A percentile compares a stretch with the other conserved stretches of the same genome.
Conservation (phyloP, 306 rosid species). For the Abrus pulchellus region DNA sequence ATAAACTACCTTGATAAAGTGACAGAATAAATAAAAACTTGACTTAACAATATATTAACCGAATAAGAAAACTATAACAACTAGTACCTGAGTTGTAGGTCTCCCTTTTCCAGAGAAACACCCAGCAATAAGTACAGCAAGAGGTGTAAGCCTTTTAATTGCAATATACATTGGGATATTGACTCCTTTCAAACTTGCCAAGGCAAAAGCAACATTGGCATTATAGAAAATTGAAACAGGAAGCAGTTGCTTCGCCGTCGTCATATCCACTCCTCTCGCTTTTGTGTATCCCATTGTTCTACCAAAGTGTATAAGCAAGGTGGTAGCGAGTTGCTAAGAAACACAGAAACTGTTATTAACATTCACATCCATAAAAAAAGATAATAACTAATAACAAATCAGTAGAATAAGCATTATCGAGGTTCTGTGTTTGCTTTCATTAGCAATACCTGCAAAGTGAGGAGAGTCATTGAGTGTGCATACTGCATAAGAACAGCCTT, state of each 20-base stretch:
- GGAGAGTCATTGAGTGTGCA: constrained; percentile 86
- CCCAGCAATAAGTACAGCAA: constrained; percentile 87
- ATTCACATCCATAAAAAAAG: constrained; percentile 13
- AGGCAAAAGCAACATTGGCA: constrained; percentile 95
- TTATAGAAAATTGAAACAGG: constrained; percentile 88
- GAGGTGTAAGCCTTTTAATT: constrained; percentile 97
- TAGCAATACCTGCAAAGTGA: constrained; percentile 81
- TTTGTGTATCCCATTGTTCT: constrained; percentile 77
- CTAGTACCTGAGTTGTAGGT: constrained; percentile 67
- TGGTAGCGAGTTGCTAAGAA: constrained; percentile 81
- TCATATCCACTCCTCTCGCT: constrained; percentile 71
- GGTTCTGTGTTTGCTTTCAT: not conserved
- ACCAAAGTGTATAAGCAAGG: constrained; percentile 78
- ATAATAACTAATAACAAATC: not conserved
- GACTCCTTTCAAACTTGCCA: constrained; percentile 98
- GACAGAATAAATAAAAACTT: not conserved
- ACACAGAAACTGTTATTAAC: constrained; percentile 4
- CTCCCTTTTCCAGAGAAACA: constrained; percentile 78
- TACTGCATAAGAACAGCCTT: constrained; percentile 96
- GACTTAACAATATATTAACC: not conserved
- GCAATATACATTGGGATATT: constrained; percentile 99
- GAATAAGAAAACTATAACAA: constrained; percentile 18
- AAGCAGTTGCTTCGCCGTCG: constrained; percentile 77
- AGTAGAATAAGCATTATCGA: not conserved
- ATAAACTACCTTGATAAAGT: constrained; percentile 11